Evolutionary conservation across 2,329 filamentous ascomycete species (phyloP), one percentile per base, ranked within the genome.

Genomic region (Beauveria medogensis): DNA sequence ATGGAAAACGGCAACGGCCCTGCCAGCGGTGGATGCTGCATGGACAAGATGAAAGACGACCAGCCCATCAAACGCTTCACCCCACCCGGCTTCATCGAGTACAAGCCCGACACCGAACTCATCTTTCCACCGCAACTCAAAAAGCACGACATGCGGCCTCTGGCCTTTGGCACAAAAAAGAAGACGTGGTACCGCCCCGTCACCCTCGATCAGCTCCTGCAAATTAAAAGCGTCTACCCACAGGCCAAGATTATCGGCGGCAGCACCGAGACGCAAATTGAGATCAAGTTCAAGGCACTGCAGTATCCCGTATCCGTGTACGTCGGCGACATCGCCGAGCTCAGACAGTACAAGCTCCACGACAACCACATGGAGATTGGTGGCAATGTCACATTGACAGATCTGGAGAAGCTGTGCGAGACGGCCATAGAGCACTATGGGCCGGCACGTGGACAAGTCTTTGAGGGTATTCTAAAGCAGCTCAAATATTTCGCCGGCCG

Each of bases 271-370:
- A 97, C 93, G 0, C 94, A 97, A 74, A 97, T 99, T 63, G 94
- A 99, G 75, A 90, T 95, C 76, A 97, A 96, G 75, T 97, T 99
- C 82, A 97, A 97, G 77, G 91, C 88, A 1, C 84, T 96, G 79
- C 84, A 92, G 67, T 97, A 97, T 71, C 88, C 88, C 4, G 86
- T 90, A 1, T 97, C 92, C 0, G 90, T 99, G 0, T 97, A 89
- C 66, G 90, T 97, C 10, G 92, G 93, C 12, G 94, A 99, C 69
- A 96, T 99, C 62, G 79, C 90, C 1, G 94, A 97, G 74, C 77
- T 99, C 62, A 82, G 91, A 14, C 88, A 92, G 66, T 97, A 91
- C 70, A 80, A 79, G 4, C 88, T 97, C 71, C 81, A 89, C 47
- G 87, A 93, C 5, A 86, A 95, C 62, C 81, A 91, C 66, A 75